Evolutionary conservation across 768 basidiomycete species (phyloP), one percentile per base, ranked within the genome.

Genomic region (Agrocybe pediades): DNA sequence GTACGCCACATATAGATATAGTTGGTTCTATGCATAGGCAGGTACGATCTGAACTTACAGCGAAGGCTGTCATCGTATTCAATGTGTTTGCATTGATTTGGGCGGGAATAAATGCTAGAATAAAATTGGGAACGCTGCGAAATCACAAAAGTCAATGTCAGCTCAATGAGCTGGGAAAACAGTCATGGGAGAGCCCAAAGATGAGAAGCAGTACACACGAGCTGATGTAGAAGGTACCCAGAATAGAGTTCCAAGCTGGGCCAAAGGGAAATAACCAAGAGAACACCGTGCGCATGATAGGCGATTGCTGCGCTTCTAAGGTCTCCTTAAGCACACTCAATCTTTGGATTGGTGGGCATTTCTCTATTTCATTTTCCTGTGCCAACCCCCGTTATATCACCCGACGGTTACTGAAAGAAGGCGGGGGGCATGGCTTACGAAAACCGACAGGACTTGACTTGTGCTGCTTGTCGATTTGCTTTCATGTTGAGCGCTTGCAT

Each of bases 201-300:
- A 49, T 16, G 24, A 53, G 36, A 53, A 57, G 55, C 49, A 48
- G 41, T 45, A 82, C 91, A 65, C 68, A 95, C 93, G 92, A 95
- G 79, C 91, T 94, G 72, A 95, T 95, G 76, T 95, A 95, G 78
- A 95, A 94, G 17, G 94, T 95, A 57, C 90, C 94, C 24, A 95
- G 78, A 51, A 97, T 78, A 33, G 90, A 88, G 70, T 94, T 95
- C 86, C 87, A 91, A 6, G 84, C 93, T 54, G 92, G 92, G 27
- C 90, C 89, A 64, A 95, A 96, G 29, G 93, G 93, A 66, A 96
- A 96, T 53, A 95, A 72, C 74, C 82, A 83, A 4, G 80, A 75
- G 71, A 95, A 95, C 29, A 92, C 77, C 63, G 85, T 81, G 51
- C 88, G 86, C 85, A 94, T 83, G 43, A 91, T 67, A 25, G 88